Percentiles rank a stretch among this genome's conserved stretches.
phyloP scores from a whole-genome alignment of 768 basidiomycete species.

The Lanmaoa pseudosensibilis region DNA sequence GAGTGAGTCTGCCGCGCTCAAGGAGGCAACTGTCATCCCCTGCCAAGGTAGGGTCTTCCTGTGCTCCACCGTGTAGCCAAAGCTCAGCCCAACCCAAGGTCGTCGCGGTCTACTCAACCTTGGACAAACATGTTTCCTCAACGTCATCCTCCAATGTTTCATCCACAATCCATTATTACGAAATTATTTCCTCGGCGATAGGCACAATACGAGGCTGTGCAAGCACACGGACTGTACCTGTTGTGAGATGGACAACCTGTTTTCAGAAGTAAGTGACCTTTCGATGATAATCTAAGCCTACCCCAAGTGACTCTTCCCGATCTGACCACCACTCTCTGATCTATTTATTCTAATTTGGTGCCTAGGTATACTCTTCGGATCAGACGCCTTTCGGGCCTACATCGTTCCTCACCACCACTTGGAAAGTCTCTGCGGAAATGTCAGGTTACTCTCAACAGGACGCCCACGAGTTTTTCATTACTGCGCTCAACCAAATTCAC shows the following conservation, averaged over 20 bases:
- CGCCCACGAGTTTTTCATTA: conserved; percentile 86
- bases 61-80: not conserved
- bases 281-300: not conserved
- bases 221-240: conserved; percentile 75
- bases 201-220: conserved; percentile 76
- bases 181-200: conserved; percentile 88
- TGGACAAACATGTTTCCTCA: conserved; percentile 93
- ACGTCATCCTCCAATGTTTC: conserved; percentile 86
- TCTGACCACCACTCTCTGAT: not conserved
- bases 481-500: conserved; percentile 86
- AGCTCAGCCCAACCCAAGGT: conserved; percentile 40
- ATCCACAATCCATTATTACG: conserved; percentile 87
- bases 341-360: not conserved
- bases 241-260: conserved; percentile 91
- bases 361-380: conserved; percentile 57
- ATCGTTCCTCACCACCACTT: conserved; percentile 79
- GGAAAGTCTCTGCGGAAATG: conserved; percentile 76
- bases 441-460: conserved; percentile 95
- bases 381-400: conserved; percentile 73
- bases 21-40: conserved; percentile 51
- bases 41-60: conserved; percentile 61
- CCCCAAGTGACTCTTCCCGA: not conserved
- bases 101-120: conserved; percentile 86
- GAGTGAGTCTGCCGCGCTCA: conserved; percentile 46
- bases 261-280: conserved; percentile 56